Conservation (phyloP, 108 stramenopile genomes). For the Nannochloropsis granulata region DNA sequence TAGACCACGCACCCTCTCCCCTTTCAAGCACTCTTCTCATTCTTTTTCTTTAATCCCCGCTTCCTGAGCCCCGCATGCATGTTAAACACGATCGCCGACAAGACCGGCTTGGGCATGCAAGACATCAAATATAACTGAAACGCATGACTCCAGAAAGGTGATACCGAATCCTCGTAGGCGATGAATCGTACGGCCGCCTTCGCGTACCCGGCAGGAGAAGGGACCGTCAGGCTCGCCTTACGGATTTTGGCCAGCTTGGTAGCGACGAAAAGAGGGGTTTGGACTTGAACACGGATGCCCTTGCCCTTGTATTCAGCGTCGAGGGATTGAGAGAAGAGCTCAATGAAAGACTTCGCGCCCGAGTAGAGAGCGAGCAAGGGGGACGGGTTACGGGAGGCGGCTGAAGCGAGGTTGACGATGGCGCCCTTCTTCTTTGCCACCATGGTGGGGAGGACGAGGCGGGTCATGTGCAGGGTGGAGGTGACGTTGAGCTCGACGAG, state of each 20-base stretch:
- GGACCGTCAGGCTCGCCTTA: conserved; percentile 58
- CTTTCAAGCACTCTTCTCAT: conserved; percentile 7
- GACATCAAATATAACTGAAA: conserved; percentile 72
- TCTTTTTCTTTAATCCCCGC: conserved; percentile 78
- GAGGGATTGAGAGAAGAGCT: conserved; percentile 77
- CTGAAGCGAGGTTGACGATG: conserved; percentile 88
- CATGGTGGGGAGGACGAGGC: conserved; percentile 83
- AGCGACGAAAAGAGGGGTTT: conserved; percentile 89
- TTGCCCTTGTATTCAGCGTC: conserved; percentile 65
- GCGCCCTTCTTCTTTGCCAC: conserved; percentile 62
- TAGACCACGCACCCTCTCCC: not conserved
- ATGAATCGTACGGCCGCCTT: conserved; percentile 59
- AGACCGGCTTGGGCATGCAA: conserved; percentile 50
- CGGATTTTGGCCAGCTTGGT: conserved; percentile 81
- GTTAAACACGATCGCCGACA: conserved; percentile 47
- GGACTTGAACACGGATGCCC: conserved; percentile 86
- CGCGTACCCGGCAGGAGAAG: conserved; percentile 67
- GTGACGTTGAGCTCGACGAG: conserved; percentile 69
- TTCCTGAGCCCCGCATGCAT: conserved; percentile 84
- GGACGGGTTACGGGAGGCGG: conserved; percentile 65
- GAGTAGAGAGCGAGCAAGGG: conserved; percentile 89
- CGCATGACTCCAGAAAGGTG: conserved; percentile 82
- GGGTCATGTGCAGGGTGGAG: conserved; percentile 88
- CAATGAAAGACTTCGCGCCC: conserved; percentile 86
- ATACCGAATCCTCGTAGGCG: conserved; percentile 57